Base-by-base conservation (phyloP, 345 rosid species). In the Orychophragmus violaceus region DNA sequence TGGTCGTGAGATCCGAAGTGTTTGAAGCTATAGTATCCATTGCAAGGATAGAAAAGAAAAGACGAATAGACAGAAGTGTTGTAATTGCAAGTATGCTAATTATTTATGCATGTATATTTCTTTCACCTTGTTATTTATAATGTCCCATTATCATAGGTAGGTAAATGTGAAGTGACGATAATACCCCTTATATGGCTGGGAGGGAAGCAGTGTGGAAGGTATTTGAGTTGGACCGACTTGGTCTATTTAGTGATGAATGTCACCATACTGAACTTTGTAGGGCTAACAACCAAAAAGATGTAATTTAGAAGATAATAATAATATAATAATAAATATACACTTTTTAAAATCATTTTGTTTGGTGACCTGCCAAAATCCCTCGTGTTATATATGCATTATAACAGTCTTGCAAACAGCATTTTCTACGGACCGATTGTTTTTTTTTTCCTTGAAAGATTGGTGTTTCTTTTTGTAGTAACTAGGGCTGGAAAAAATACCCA, bases 321-420 rank as follows among this genome's bases (percentile, higher is more conserved):
- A 5, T 28, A 54, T 29, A 16, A 32, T 10, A 14, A 50, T 59
- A 19, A 1, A 37, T 28, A 39, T 0, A 49, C 28, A 30, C 5
- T 14, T 55, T 18, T 12, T n/a, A 18, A 32, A 39, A 36, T 48
- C 5, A 24, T 41, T 73, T 73, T 73, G 49, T 73, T n/a, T 66
- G 77, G 72, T 73, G 50, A 73, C 56, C 72, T 73, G 62, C 68
- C 72, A 66, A 73, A 51, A 57, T 3, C 59, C 72, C 72, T 41
- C 77, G 72, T 73, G 72, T 66, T 66, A 73, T 51, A 59, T 50
- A 59, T 66, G 67, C 67, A 66, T n/a, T 41, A 45, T 42, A 29
- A n/a, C 6, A 46, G 23, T 11, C 23, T 42, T 14, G 14, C 64
- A 68, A 44, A 14, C 56, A 29, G 24, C 21, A 23, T 0, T 4